Conservation (phyloP, 1,284 basidiomycete species). For the Cryptococcus sp. region DNA sequence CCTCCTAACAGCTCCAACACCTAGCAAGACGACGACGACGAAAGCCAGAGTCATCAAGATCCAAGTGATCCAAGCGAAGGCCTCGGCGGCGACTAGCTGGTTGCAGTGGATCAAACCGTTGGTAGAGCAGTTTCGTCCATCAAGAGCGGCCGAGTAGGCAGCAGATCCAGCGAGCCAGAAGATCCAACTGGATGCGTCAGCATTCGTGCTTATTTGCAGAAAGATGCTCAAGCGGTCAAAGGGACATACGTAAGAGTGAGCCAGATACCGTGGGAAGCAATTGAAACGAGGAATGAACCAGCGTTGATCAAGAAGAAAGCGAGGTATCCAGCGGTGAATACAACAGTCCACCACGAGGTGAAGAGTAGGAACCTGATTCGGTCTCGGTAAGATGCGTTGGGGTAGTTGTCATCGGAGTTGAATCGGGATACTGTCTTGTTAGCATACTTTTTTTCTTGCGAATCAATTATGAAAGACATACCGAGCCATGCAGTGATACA, state of each 20-base stretch:
- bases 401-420: constrained; percentile 35
- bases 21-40: constrained; percentile 29
- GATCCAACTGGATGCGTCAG: constrained; percentile 33
- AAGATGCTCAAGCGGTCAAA: not conserved
- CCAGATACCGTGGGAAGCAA: constrained; percentile 44
- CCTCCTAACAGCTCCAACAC: constrained; percentile 26
- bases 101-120: constrained; percentile 34
- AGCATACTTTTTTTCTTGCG: not conserved
- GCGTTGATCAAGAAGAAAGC: constrained; percentile 38
- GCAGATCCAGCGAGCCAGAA: constrained; percentile 48
- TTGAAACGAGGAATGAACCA: constrained; percentile 30
- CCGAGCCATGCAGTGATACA: constrained; percentile 41
- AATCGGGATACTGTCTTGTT: constrained; percentile 22
- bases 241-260: constrained; percentile 40
- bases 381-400: constrained; percentile 35
- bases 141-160: constrained; percentile 39
- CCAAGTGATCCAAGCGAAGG: constrained; percentile 48
- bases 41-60: constrained; percentile 42
- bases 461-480: constrained; percentile 8
- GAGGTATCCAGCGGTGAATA: constrained; percentile 42
- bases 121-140: constrained; percentile 37
- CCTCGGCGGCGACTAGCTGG: constrained; percentile 42
- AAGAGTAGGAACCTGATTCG: constrained; percentile 47
- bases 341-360: constrained; percentile 48
- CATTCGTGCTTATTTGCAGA: no score